These are phyloP conservation scores for Pichia gijzeniarum DNA, from an alignment of 805 yeast genomes.

Conservation along the genomic window DNA sequence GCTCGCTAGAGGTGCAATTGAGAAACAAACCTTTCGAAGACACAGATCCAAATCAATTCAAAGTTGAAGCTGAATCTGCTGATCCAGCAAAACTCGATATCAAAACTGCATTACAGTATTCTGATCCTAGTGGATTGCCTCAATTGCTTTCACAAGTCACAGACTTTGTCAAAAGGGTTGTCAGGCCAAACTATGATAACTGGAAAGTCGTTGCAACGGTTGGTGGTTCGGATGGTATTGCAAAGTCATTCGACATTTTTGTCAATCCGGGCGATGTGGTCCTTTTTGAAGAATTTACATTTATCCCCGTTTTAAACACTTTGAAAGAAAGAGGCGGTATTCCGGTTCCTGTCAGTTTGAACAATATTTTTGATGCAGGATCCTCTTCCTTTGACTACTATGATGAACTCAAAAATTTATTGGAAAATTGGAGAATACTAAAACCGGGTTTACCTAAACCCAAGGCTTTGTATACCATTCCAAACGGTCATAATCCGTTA, in stretches of 20 bases:
- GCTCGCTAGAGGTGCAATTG: conserved; percentile 41
- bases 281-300: conserved; percentile 61
- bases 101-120: conserved; percentile 50
- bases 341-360: conserved; percentile 36
- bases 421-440: conserved; percentile 49
- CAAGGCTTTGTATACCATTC: conserved; percentile 54
- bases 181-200: conserved; percentile 40
- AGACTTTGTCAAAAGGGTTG: conserved; percentile 37
- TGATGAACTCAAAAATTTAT: conserved; percentile 40
- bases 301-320: conserved; percentile 48
- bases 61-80: conserved; percentile 13
- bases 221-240: conserved; percentile 60
- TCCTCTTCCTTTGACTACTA: conserved; percentile 28
- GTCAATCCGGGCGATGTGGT: conserved; percentile 52
- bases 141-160: conserved; percentile 35
- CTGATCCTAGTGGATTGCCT: conserved; percentile 41
- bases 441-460: conserved; percentile 45
- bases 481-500: conserved; percentile 68
- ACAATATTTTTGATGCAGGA: no score
- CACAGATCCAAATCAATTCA: conserved; percentile 4
- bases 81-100: conserved; percentile 31
- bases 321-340: conserved; percentile 39
- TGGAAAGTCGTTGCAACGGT: conserved; percentile 45
- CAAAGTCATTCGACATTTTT: conserved; percentile 47
- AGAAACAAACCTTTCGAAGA: conserved; percentile 42